These are phyloP conservation scores for Zea mays DNA, from an alignment of 176 grass and related monocot genomes.

Conservation along the genomic window DNA sequence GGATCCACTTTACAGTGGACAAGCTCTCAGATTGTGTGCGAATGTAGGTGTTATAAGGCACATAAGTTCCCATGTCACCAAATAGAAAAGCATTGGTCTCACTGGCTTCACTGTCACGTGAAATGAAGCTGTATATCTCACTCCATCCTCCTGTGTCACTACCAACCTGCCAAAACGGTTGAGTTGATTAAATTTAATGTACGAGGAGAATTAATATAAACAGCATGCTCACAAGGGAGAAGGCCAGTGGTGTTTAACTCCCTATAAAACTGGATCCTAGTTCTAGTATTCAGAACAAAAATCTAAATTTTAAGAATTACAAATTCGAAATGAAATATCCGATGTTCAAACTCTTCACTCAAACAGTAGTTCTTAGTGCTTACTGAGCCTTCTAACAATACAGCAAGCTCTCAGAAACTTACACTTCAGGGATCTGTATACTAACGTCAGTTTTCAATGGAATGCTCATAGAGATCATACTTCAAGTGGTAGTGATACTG, in stretches of 20 bases:
- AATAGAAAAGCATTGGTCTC: constrained; percentile 83
- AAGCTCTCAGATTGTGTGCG: constrained; percentile 78
- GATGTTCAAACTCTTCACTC: background rate
- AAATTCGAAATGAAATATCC: background rate
- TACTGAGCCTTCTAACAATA: background rate
- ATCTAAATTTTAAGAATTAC: background rate
- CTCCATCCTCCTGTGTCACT: constrained; percentile 83
- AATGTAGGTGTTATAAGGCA: constrained; percentile 78
- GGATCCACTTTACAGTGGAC: constrained; percentile 83
- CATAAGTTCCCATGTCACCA: constrained; percentile 92
- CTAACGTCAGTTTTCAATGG: background rate
- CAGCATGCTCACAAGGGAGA: background rate
- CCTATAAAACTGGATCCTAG: background rate
- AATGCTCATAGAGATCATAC: background rate
- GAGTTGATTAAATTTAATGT: constrained; percentile 26
- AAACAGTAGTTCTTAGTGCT: background rate
- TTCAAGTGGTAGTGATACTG: background rate
- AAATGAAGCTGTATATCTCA: constrained; percentile 68
- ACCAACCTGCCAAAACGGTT: constrained; percentile 65
- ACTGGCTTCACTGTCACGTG: constrained; percentile 70
- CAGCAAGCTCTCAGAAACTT: background rate
- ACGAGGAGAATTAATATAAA: background rate
- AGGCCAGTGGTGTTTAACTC: background rate
- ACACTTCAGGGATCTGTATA: background rate
- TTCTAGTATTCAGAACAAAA: constrained; percentile 11